phyloP scores from a whole-genome alignment of 1,284 basidiomycete genomes.

The Fomitopsis betulina region DNA sequence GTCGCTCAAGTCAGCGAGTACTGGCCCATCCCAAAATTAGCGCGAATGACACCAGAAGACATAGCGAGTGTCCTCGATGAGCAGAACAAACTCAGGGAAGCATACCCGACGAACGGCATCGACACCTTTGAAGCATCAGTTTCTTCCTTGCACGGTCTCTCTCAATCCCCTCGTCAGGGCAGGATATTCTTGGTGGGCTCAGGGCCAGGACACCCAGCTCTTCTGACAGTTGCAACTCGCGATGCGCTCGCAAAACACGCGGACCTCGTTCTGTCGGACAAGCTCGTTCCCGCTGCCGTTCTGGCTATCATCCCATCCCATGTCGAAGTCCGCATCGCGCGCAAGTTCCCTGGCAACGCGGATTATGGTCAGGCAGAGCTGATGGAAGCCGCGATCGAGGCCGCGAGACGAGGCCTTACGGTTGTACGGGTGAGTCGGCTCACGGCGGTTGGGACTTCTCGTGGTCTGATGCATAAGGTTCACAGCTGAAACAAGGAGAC shows the following conservation, averaged over 20 bases:
- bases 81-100: constrained; percentile 18
- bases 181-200: constrained; percentile 89
- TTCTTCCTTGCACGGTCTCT: constrained; percentile 24
- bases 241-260: constrained; percentile 76
- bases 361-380: constrained; percentile 93
- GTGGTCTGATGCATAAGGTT: constrained; percentile 2
- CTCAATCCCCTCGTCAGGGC: constrained; percentile 40
- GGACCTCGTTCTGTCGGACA: constrained; percentile 90
- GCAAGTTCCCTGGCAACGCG: constrained; percentile 97
- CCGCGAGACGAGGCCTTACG: constrained; percentile 73
- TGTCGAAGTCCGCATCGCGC: constrained; percentile 78
- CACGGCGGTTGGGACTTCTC: background rate
- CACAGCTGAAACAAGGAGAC: constrained; percentile 93
- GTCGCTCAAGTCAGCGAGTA: constrained; percentile 92
- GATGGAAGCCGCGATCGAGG: constrained; percentile 87
- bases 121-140: background rate
- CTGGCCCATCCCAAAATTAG: constrained; percentile 82
- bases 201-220: constrained; percentile 90
- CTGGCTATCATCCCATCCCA: constrained; percentile 81
- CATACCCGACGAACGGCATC: constrained; percentile 16
- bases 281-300: constrained; percentile 91
- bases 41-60: constrained; percentile 61
- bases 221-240: constrained; percentile 87
- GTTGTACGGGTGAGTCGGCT: constrained; percentile 72
- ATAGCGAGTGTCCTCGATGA: constrained; percentile 63